Evolutionary conservation across 1,284 basidiomycete genomes (phyloP).

Genomic region (Trametes hirsuta): DNA sequence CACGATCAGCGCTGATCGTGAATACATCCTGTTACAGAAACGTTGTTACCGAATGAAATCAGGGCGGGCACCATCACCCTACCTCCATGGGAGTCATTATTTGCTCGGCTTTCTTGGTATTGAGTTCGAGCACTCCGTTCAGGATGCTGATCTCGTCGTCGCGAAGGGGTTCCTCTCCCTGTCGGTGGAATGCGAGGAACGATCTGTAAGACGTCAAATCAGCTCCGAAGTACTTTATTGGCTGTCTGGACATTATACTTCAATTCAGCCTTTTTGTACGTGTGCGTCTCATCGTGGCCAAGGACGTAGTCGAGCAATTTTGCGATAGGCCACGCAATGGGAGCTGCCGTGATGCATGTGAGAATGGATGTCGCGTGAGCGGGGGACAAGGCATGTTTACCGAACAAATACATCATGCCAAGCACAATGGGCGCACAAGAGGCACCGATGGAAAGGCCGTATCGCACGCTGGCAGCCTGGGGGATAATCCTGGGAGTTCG

Average conservation of each 20-base stretch:
- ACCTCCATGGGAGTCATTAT: constrained; percentile 91
- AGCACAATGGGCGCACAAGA: constrained; percentile 84
- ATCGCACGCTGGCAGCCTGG: constrained; percentile 84
- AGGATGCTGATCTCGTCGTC: constrained; percentile 91
- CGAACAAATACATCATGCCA: constrained; percentile 78
- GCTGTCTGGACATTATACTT: constrained; percentile 42
- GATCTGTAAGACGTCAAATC: constrained; percentile 41
- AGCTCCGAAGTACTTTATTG: neutral
- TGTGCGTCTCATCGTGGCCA: constrained; percentile 71
- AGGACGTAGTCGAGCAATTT: constrained; percentile 83
- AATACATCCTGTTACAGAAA: constrained; percentile 69
- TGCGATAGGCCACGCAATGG: constrained; percentile 88
- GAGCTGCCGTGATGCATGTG: constrained; percentile 48
- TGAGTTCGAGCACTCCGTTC: constrained; percentile 86
- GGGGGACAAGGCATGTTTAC: constrained; percentile 39
- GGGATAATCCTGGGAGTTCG: constrained; percentile 74
- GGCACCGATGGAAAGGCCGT: constrained; percentile 90
- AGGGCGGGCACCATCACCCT: constrained; percentile 15
- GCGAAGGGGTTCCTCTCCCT: constrained; percentile 84
- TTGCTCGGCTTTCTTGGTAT: constrained; percentile 78
- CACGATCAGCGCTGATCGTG: constrained; percentile 74
- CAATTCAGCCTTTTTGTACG: constrained; percentile 91
- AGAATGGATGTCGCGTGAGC: neutral
- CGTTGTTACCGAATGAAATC: neutral
- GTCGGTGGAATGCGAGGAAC: constrained; percentile 90